These are phyloP conservation scores for Cutaneotrichosporon sp. DNA, from an alignment of 1,284 basidiomycete species.

Conservation along the genomic window DNA sequence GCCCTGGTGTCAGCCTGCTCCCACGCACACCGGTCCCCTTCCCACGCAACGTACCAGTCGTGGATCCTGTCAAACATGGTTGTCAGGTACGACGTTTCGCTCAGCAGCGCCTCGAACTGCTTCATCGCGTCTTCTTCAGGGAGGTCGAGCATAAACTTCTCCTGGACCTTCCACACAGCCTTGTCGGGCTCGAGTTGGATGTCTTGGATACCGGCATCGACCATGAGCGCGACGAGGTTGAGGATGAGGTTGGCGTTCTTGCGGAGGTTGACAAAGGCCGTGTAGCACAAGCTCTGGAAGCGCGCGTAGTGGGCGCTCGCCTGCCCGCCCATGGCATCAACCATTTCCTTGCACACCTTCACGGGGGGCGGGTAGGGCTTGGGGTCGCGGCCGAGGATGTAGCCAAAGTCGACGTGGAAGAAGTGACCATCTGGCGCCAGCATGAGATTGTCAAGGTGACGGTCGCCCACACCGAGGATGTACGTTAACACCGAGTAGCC, in stretches of 20 bases:
- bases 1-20: conserved; percentile 33
- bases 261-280: conserved; percentile 90
- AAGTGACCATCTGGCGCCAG: conserved; percentile 91
- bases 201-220: conserved; percentile 96
- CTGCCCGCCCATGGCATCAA: conserved; percentile 98
- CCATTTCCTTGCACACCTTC: conserved; percentile 99
- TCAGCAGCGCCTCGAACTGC: conserved; percentile 89
- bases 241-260: conserved; percentile 98
- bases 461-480: conserved; percentile 92
- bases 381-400: conserved; percentile 95
- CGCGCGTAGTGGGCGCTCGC: conserved; percentile 86
- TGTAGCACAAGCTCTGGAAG: conserved; percentile 95
- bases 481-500: conserved; percentile 99
- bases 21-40: too few species aligned
- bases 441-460: conserved; percentile 94
- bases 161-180: conserved; percentile 73
- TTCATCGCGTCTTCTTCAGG: conserved; percentile 96
- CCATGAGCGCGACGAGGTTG: conserved; percentile 95
- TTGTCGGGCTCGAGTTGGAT: conserved; percentile 76
- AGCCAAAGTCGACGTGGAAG: conserved; percentile 98
- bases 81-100: conserved; percentile 93
- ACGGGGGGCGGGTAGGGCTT: conserved; percentile 98
- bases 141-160: conserved; percentile 92
- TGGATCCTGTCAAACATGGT: conserved; percentile 91
- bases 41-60: conserved; percentile 39